A percentile compares a stretch with the other conserved stretches of the same genome.
Conservation (phyloP, 2,329 filamentous ascomycete species). For the Mycosphaerella arachidis region DNA sequence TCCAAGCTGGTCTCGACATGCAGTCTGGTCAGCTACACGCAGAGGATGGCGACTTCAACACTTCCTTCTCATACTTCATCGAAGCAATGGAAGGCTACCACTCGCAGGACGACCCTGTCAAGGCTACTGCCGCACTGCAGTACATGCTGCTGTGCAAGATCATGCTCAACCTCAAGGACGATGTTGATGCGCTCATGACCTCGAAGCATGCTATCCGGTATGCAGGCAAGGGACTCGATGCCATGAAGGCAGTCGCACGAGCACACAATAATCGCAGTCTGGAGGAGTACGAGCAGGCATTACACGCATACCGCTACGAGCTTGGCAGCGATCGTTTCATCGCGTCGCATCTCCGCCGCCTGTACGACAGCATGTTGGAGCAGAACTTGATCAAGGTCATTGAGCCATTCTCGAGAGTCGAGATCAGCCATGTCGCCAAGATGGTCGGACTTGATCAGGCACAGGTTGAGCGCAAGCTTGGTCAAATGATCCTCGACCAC, state of each 20-base stretch:
- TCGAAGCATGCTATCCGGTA: constrained; percentile 97
- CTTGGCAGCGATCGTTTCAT: constrained; percentile 94
- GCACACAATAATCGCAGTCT: constrained; percentile 93
- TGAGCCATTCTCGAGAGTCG: constrained; percentile 94
- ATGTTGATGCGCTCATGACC: constrained; percentile 89
- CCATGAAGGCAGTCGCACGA: constrained; percentile 97
- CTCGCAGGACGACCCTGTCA: constrained; percentile 77
- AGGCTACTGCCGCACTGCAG: constrained; percentile 94
- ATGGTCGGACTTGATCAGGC: constrained; percentile 95
- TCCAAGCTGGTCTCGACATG: constrained; percentile 97
- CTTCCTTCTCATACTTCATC: constrained; percentile 97
- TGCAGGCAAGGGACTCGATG: constrained; percentile 89
- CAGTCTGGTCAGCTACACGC: constrained; percentile 98
- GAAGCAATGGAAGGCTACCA: constrained; percentile 97
- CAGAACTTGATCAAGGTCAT: constrained; percentile 99
- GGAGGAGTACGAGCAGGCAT: constrained; percentile 92
- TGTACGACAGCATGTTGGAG: constrained; percentile 98
- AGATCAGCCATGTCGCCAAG: constrained; percentile 94
- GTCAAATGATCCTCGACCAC: constrained; percentile 99
- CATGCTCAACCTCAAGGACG: constrained; percentile 95
- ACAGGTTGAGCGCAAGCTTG: constrained; percentile 96
- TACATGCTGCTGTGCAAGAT: constrained; percentile 99
- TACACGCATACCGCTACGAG: constrained; percentile 87
- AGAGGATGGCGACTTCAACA: constrained; percentile 98
- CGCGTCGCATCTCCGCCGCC: constrained; percentile 86